Conservation (phyloP, 495 filamentous ascomycete species). For the Xeromyces bisporus region DNA sequence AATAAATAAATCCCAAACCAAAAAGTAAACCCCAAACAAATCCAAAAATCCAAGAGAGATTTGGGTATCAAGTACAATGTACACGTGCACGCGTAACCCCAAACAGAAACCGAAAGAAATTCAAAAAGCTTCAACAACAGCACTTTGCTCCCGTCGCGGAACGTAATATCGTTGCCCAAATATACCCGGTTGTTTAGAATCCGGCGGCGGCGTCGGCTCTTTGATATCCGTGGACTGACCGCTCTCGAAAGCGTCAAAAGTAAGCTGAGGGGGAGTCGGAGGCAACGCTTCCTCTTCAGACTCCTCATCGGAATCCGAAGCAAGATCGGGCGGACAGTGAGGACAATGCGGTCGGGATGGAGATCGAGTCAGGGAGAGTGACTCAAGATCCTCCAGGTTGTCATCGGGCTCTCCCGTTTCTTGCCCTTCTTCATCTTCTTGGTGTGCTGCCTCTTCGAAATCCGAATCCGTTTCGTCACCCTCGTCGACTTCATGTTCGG, state of each 20-base stretch:
- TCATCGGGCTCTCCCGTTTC: too few relatives aligned
- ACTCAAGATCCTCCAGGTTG: constrained; percentile 44
- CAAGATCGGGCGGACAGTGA: constrained; percentile 69
- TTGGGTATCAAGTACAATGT: not conserved
- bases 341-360: constrained; percentile 55
- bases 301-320: constrained; percentile 47
- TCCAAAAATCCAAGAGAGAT: too few relatives aligned
- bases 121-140: constrained; percentile 30
- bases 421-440: too few relatives aligned
- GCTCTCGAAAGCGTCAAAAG: constrained; percentile 41
- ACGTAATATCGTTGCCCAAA: constrained; percentile 48
- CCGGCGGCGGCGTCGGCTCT: constrained; percentile 28
- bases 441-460: constrained; percentile 44
- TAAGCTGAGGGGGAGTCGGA: constrained; percentile 57
- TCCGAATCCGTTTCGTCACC: constrained; percentile 32
- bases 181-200: constrained; percentile 25
- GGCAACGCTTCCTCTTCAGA: constrained; percentile 66
- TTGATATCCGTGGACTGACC: constrained; percentile 6
- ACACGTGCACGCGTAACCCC: not conserved
- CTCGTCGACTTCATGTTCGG: constrained; percentile 30
- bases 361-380: constrained; percentile 55
- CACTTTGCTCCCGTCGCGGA: constrained; percentile 27
- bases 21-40: too few relatives aligned
- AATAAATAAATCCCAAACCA: too few relatives aligned
- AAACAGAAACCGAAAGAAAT: constrained; percentile 1